Evolutionary conservation across 2,329 filamentous ascomycete species (phyloP).

Genomic region (Aspergillus vadensis): DNA sequence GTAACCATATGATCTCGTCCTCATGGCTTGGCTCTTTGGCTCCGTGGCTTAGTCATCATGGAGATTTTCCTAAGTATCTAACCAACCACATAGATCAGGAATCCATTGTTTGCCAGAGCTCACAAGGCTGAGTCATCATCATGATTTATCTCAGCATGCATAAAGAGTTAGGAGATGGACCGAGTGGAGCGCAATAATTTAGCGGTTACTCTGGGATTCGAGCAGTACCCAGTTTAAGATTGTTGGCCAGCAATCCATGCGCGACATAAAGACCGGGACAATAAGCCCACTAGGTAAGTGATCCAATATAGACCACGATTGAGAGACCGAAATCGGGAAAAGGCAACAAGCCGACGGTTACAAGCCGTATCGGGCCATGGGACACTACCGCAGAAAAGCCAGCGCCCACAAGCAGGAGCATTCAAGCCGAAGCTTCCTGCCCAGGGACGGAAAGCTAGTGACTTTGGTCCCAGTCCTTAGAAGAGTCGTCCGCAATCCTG

Average conservation of each 20-base stretch:
- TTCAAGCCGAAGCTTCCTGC: not conserved
- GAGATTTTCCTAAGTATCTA: not conserved
- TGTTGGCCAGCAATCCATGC: not conserved
- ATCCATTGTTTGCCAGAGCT: not conserved
- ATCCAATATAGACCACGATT: not conserved
- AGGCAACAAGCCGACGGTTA: not conserved
- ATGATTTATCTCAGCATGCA: not conserved
- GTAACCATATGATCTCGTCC: not conserved
- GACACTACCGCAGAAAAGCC: not conserved
- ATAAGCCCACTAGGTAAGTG: not conserved
- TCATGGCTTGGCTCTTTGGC: not conserved
- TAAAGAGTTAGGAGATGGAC: not conserved
- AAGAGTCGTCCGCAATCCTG: not conserved
- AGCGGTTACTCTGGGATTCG: not conserved
- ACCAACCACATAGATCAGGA: not conserved
- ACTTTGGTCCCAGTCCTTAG: not conserved
- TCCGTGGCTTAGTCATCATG: not conserved
- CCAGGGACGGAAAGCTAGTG: not conserved
- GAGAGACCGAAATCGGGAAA: not conserved
- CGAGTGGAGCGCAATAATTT: not conserved
- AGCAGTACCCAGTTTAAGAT: not conserved
- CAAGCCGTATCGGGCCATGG: not conserved
- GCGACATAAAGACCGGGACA: not conserved
- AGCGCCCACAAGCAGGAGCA: not conserved
- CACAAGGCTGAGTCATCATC: not conserved